Conservation (phyloP, 192 early-diverging fungal species). For the Pilaira anomala region DNA sequence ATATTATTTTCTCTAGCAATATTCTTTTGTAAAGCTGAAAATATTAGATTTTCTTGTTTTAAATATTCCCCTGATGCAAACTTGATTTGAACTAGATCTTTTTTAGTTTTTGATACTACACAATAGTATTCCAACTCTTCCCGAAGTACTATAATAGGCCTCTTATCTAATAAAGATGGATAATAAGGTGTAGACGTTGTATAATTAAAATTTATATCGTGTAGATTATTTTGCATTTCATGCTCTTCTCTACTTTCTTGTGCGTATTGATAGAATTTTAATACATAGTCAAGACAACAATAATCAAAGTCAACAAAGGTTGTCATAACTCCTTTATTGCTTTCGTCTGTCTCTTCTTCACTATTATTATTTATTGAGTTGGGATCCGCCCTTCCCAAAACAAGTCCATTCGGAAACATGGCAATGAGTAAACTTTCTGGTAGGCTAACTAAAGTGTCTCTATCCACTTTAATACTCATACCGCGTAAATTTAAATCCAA, state of each 20-base stretch:
- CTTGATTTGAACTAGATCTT: constrained; percentile 51
- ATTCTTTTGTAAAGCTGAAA: constrained; percentile 72
- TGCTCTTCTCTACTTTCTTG: no score
- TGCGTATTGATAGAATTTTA: constrained; percentile 52
- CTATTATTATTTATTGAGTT: no score
- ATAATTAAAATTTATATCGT: constrained; percentile 12
- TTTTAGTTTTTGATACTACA: constrained; percentile 13
- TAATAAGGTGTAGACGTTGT: constrained; percentile 32
- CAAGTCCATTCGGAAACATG: constrained; percentile 63
- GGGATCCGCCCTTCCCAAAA: no score
- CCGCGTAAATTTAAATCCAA: constrained; percentile 59
- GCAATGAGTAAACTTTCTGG: constrained; percentile 59
- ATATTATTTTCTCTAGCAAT: constrained; percentile 62
- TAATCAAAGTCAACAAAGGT: constrained; percentile 58
- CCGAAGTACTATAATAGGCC: constrained; percentile 70
- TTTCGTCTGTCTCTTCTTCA: no score
- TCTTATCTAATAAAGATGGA: constrained; percentile 54
- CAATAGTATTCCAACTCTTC: constrained; percentile 82
- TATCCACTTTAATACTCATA: constrained; percentile 50
- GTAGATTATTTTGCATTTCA: no score
- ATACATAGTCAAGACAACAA: constrained; percentile 50
- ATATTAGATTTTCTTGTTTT: constrained; percentile 65
- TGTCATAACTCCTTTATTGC: no score
- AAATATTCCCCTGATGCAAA: constrained; percentile 62
- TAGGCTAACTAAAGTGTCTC: constrained; percentile 52